phyloP scores from a whole-genome alignment of 768 basidiomycete species.

The Termitomyces sp. region DNA sequence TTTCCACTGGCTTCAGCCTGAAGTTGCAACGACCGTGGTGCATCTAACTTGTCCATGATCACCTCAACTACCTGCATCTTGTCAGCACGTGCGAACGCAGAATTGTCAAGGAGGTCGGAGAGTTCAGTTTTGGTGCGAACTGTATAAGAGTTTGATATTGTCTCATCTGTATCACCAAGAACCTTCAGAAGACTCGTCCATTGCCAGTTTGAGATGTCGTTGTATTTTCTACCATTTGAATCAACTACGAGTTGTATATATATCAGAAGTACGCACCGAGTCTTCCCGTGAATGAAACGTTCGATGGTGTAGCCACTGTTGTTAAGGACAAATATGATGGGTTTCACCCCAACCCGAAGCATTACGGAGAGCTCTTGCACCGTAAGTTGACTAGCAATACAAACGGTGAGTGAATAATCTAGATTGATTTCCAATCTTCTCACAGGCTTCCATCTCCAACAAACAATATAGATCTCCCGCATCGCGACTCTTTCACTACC shows the following conservation, averaged over 20 bases:
- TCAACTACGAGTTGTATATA: background rate
- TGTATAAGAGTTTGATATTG: constrained; percentile 53
- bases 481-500: constrained; percentile 59
- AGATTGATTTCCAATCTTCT: constrained; percentile 19
- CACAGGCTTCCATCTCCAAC: constrained; percentile 81
- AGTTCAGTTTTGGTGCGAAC: constrained; percentile 66
- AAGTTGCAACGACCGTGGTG: constrained; percentile 55
- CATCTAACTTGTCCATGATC: constrained; percentile 67
- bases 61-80: constrained; percentile 80
- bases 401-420: background rate
- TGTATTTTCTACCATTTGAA: constrained; percentile 55
- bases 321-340: constrained; percentile 81
- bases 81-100: constrained; percentile 53
- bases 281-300: constrained; percentile 62
- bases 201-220: constrained; percentile 80
- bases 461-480: constrained; percentile 74
- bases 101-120: constrained; percentile 56
- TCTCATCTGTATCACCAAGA: constrained; percentile 48
- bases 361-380: constrained; percentile 85
- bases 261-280: constrained; percentile 27
- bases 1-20: constrained; percentile 52
- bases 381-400: constrained; percentile 52
- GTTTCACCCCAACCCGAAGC: constrained; percentile 64
- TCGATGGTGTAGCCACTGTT: constrained; percentile 89
- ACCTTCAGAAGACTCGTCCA: constrained; percentile 61